Evolutionary conservation across 352 stramenopile species (phyloP).

Genomic region (Globisporangium rhizosaccharum): DNA sequence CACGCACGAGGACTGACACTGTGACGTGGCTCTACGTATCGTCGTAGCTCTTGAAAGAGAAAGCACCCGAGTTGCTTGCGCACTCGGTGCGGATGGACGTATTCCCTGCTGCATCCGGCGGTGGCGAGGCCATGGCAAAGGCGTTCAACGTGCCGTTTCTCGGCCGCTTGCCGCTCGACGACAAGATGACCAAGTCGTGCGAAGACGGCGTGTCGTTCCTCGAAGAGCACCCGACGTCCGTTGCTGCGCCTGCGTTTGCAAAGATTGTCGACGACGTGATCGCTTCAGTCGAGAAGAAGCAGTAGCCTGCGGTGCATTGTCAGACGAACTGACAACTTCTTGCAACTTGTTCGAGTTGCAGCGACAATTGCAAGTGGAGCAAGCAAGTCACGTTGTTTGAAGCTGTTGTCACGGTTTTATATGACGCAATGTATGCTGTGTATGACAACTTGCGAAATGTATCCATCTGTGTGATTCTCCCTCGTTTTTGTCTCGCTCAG

Average conservation of each 20-base stretch:
- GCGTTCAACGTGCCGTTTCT: slow-evolving; percentile 96
- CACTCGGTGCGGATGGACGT: slow-evolving; percentile 74
- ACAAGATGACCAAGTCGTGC: slow-evolving; percentile 94
- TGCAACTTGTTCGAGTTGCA: too few species aligned
- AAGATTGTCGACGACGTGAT: slow-evolving; percentile 73
- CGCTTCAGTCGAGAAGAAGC: slow-evolving; percentile 38
- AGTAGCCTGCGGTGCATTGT: not conserved
- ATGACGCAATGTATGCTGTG: too few species aligned
- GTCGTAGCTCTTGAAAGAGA: slow-evolving; percentile 71
- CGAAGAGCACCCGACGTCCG: slow-evolving; percentile 79
- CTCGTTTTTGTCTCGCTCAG: too few species aligned
- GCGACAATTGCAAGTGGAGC: too few species aligned
- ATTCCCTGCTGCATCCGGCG: slow-evolving; percentile 84
- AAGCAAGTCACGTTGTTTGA: too few species aligned
- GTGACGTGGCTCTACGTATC: not conserved
- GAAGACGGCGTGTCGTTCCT: slow-evolving; percentile 94
- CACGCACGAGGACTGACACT: not conserved
- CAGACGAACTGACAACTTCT: too few species aligned
- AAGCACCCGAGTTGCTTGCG: slow-evolving; percentile 75
- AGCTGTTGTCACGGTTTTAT: too few species aligned
- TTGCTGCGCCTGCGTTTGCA: slow-evolving; percentile 61
- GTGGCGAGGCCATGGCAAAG: slow-evolving; percentile 93
- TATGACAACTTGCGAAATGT: too few species aligned
- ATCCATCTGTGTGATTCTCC: too few species aligned
- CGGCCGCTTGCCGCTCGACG: slow-evolving; percentile 94